Conservation (phyloP, 2,329 filamentous ascomycete genomes). For the Pseudogymnoascus sp. region DNA sequence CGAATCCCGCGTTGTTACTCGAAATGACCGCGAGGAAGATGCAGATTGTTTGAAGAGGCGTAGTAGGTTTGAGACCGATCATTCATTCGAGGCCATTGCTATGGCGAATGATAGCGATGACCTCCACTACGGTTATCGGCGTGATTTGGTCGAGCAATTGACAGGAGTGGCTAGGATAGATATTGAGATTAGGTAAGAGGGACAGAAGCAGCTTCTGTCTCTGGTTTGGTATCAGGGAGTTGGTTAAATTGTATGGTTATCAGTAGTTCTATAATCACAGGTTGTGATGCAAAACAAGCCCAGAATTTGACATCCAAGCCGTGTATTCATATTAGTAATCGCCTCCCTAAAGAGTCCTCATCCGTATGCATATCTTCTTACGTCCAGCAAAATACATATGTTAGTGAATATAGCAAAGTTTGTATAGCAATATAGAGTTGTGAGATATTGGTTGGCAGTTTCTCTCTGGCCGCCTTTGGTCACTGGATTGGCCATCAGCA, state of each 20-base stretch:
- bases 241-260: conserved; percentile 4
- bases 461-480: background rate
- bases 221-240: background rate
- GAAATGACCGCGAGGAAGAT: background rate
- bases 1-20: background rate
- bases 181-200: conserved; percentile 30
- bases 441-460: background rate
- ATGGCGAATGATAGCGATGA: conserved; percentile 6
- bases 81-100: conserved; percentile 12
- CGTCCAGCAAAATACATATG: background rate
- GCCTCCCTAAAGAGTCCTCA: background rate
- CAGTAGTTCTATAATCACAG: background rate
- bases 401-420: background rate
- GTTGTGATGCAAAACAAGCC: background rate
- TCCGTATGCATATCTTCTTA: background rate
- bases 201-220: background rate
- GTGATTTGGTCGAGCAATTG: conserved; percentile 31
- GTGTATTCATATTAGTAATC: background rate
- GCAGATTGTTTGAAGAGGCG: background rate
- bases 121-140: background rate
- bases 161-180: conserved; percentile 35
- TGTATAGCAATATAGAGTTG: conserved; percentile 1
- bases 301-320: background rate
- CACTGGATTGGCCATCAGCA: background rate
- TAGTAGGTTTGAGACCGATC: background rate